Evolutionary conservation across 192 early-diverging fungal species (phyloP).

Genomic region (Allomyces macrogynus): DNA sequence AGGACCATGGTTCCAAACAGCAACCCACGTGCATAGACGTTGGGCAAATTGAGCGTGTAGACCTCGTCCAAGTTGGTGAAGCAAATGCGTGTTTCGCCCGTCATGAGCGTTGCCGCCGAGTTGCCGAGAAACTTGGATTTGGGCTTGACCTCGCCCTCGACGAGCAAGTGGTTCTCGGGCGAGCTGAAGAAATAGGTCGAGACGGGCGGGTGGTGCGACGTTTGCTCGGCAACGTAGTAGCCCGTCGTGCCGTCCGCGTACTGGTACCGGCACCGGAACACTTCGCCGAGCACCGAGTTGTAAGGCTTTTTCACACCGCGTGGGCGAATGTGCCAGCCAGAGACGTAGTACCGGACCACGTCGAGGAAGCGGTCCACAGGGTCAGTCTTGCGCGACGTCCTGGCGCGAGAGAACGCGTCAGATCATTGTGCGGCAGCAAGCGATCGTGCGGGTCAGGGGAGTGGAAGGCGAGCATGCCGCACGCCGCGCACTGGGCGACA

Average conservation of each 20-base stretch:
- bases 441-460: no score
- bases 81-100: conserved; percentile 40
- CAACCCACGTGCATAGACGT: conserved; percentile 82
- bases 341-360: conserved; percentile 67
- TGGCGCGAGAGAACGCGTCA: no score
- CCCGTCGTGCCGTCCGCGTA: conserved; percentile 48
- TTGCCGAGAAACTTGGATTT: conserved; percentile 77
- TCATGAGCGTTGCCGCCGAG: conserved; percentile 73
- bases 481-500: neutral
- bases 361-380: conserved; percentile 58
- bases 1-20: conserved; percentile 85
- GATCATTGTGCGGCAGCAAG: no score
- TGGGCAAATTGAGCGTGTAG: conserved; percentile 69
- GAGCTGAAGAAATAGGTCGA: conserved; percentile 63
- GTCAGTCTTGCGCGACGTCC: conserved; percentile 15
- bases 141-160: conserved; percentile 63
- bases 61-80: conserved; percentile 49
- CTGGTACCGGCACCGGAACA: conserved; percentile 65
- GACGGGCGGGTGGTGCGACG: conserved; percentile 85
- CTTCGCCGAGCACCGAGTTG: conserved; percentile 82
- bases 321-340: conserved; percentile 83
- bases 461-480: neutral
- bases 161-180: conserved; percentile 57
- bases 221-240: conserved; percentile 73
- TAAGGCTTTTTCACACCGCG: conserved; percentile 90